phyloP scores from a whole-genome alignment of 2,329 filamentous ascomycete species.

The Xylaria sp. region DNA sequence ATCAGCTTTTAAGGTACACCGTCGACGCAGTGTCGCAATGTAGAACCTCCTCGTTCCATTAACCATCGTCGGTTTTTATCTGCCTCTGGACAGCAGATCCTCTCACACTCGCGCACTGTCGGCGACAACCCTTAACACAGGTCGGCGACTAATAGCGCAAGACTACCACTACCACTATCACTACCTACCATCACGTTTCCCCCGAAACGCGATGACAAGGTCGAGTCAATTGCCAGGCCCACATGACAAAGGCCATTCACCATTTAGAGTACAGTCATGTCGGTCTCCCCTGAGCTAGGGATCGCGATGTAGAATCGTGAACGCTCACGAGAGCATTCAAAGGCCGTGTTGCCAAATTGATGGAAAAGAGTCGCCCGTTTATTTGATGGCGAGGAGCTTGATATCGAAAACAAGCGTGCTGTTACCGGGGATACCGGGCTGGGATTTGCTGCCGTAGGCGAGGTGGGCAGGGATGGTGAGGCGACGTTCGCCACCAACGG shows the following conservation, averaged over 20 bases:
- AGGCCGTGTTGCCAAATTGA: conserved; percentile 3
- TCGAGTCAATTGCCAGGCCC: conserved; percentile 1
- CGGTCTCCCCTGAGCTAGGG: conserved; percentile 25
- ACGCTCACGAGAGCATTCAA: conserved; percentile 3
- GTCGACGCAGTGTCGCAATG: conserved; percentile 42
- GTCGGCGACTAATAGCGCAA: conserved; percentile 27
- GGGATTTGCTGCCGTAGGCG: conserved; percentile 79
- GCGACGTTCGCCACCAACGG: conserved; percentile 86
- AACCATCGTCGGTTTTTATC: conserved; percentile 35
- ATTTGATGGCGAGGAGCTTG: conserved; percentile 80
- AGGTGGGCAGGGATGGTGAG: conserved; percentile 81
- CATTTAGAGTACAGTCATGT: conserved; percentile 28
- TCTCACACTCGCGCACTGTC: no score
- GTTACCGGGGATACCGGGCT: conserved; percentile 85
- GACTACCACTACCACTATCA: conserved; percentile 34
- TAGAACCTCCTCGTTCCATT: conserved; percentile 44
- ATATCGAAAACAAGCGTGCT: conserved; percentile 89
- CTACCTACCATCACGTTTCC: conserved; percentile 19
- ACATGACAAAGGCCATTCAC: conserved; percentile 17
- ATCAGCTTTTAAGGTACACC: conserved; percentile 41
- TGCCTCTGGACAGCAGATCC: conserved; percentile 34
- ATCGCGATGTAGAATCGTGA: conserved; percentile 3
- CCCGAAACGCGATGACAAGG: conserved; percentile 8
- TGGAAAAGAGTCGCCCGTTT: conserved; percentile 33
- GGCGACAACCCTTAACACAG: no score